Conservation (phyloP, 805 yeast species). For the Tetrapisispora phaffii region DNA sequence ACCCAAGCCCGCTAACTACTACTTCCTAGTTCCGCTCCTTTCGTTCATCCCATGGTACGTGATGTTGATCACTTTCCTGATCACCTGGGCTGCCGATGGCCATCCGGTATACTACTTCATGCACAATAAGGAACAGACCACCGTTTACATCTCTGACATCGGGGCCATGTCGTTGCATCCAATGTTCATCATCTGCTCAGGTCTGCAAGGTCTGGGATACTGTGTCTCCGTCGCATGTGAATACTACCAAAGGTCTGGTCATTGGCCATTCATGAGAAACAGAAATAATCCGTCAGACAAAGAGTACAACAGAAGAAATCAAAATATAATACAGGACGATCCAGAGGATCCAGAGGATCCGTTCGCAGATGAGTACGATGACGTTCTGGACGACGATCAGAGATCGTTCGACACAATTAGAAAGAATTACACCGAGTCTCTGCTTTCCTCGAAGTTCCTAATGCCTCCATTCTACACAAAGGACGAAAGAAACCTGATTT, state of each 20-base stretch:
- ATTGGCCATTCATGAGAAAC: constrained; percentile 31
- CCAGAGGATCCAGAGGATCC: constrained; percentile 5
- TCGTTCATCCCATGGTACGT: constrained; percentile 78
- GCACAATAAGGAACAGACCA: constrained; percentile 32
- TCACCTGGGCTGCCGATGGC: constrained; percentile 75
- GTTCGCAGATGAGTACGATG: constrained; percentile 2
- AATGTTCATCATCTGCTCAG: constrained; percentile 68
- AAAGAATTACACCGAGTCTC: constrained; percentile 12
- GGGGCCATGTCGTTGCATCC: constrained; percentile 86
- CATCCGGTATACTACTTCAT: constrained; percentile 57
- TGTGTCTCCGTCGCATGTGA: constrained; percentile 56
- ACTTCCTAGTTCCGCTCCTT: constrained; percentile 50
- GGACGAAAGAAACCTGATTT: constrained; percentile 33
- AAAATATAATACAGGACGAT: background rate
- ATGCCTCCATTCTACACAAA: constrained; percentile 34
- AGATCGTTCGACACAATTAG: constrained; percentile 6
- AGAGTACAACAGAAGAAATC: constrained; percentile 1
- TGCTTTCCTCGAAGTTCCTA: constrained; percentile 16
- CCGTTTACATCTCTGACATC: constrained; percentile 73
- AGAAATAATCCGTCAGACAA: constrained; percentile 5
- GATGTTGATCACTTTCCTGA: constrained; percentile 72
- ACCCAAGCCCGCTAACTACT: constrained; percentile 34
- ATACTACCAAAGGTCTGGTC: constrained; percentile 45
- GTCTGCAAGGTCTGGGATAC: constrained; percentile 66
- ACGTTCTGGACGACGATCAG: constrained; percentile 3